Evolutionary conservation across 1,139 yeast species (phyloP).

Genomic region (Geotrichum cucujoidarum): DNA sequence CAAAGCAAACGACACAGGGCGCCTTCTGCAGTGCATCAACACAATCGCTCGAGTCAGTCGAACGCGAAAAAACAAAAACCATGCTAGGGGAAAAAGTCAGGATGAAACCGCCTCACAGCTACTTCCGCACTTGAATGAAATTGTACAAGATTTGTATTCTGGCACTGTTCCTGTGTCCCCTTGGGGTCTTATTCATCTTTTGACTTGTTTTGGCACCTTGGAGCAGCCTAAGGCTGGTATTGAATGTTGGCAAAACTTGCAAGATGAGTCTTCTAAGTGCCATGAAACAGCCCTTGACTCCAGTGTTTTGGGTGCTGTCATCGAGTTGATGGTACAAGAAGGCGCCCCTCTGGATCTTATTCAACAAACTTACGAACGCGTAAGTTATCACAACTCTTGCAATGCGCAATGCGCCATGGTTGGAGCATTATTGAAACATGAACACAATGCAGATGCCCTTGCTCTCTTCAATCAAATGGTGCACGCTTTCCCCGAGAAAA

Average conservation of each 20-base stretch:
- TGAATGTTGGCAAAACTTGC: slow-evolving; percentile 41
- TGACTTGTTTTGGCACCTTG: slow-evolving; percentile 52
- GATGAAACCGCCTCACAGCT: too few relatives aligned
- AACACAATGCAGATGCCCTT: slow-evolving; percentile 49
- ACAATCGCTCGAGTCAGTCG: slow-evolving; percentile 15
- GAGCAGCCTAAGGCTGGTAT: slow-evolving; percentile 49
- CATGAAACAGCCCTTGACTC: slow-evolving; percentile 39
- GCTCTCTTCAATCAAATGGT: slow-evolving; percentile 44
- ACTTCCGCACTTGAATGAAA: background rate
- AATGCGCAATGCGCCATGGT: slow-evolving; percentile 57
- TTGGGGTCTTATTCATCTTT: slow-evolving; percentile 52
- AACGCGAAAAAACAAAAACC: background rate
- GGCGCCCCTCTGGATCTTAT: slow-evolving; percentile 58
- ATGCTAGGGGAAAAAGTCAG: background rate
- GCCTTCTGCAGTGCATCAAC: slow-evolving; percentile 28
- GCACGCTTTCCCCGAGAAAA: slow-evolving; percentile 33
- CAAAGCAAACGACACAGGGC: too few relatives aligned
- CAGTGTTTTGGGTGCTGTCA: slow-evolving; percentile 61
- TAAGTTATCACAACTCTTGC: too few relatives aligned
- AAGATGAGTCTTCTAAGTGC: slow-evolving; percentile 10
- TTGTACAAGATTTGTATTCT: slow-evolving; percentile 42
- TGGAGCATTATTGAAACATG: slow-evolving; percentile 51
- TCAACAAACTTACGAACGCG: slow-evolving; percentile 43
- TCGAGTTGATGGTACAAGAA: slow-evolving; percentile 63
- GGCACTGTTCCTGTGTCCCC: slow-evolving; percentile 42